A percentile compares a stretch with the other conserved stretches of the same genome.
These are phyloP conservation scores for Aspergillus alliaceus DNA, from an alignment of 2,329 filamentous ascomycete genomes.

Conservation along the genomic window DNA sequence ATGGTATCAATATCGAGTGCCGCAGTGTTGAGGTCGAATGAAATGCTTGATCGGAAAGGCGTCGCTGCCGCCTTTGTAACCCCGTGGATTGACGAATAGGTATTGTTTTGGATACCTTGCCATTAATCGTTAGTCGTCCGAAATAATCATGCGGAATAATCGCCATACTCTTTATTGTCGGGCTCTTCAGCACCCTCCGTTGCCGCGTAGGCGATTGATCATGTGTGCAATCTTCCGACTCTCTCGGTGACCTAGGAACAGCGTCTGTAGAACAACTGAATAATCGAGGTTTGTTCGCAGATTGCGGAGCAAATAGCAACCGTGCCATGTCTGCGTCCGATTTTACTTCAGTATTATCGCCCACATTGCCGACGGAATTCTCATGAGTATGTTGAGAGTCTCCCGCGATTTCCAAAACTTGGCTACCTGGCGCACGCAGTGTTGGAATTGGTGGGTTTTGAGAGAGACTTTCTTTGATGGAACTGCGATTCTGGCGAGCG, in stretches of 20 bases:
- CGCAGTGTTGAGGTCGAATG: conserved; percentile 15
- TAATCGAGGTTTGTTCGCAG: conserved; percentile 41
- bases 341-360: conserved; percentile 26
- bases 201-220: conserved; percentile 11
- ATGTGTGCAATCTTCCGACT: conserved; percentile 16
- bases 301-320: conserved; percentile 42
- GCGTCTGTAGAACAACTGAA: conserved; percentile 31
- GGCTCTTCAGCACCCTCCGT: conserved; percentile 5
- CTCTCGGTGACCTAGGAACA: conserved; percentile 19
- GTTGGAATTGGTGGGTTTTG: conserved; percentile 4
- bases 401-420: conserved; percentile 6
- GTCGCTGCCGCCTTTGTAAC: conserved; percentile 18
- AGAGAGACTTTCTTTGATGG: conserved; percentile 3
- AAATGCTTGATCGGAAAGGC: conserved; percentile 18
- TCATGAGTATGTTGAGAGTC: conserved; percentile 11
- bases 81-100: conserved; percentile 19
- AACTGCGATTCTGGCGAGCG: conserved; percentile 24
- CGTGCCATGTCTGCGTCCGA: conserved; percentile 44
- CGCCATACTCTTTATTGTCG: conserved; percentile 27
- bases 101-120: conserved; percentile 19
- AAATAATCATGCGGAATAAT: neutral
- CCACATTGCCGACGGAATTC: conserved; percentile 17
- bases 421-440: conserved; percentile 5
- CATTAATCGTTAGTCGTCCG: conserved; percentile 7
- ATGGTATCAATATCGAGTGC: conserved; percentile 44